Conservation (phyloP, 2,329 filamentous ascomycete species). For the Teratosphaeria nubilosa region DNA sequence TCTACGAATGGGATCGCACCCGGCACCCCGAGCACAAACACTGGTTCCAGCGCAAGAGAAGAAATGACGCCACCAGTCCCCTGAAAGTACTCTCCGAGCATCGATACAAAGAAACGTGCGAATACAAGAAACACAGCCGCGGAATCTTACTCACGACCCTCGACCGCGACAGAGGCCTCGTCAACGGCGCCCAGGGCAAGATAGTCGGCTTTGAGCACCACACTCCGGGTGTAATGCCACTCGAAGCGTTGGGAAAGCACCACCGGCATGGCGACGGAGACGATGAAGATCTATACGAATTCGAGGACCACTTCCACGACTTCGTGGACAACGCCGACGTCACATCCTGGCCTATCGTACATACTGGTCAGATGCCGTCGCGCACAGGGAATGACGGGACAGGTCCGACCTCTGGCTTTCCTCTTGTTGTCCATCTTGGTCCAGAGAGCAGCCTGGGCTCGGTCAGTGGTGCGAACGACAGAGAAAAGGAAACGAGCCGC, state of each 20-base stretch:
- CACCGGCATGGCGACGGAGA: no score
- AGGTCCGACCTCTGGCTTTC: not conserved
- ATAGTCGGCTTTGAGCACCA: conserved; percentile 28
- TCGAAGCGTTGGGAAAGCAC: no score
- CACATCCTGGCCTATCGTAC: not conserved
- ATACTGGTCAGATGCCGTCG: not conserved
- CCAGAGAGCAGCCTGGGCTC: not conserved
- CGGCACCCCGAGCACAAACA: conserved; percentile 6
- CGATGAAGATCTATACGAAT: no score
- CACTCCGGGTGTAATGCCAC: no score
- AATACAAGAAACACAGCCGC: conserved; percentile 42
- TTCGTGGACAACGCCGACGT: not conserved
- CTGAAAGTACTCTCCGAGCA: conserved; percentile 26
- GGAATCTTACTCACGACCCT: conserved; percentile 46
- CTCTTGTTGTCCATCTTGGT: not conserved
- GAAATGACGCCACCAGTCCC: conserved; percentile 6
- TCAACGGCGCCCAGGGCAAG: conserved; percentile 40
- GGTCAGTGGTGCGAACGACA: not conserved
- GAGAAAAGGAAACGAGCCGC: not conserved
- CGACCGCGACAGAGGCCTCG: conserved; percentile 31
- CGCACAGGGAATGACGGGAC: not conserved
- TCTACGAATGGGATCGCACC: conserved; percentile 20
- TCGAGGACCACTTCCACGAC: not conserved
- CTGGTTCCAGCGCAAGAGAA: conserved; percentile 1
- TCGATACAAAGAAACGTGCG: conserved; percentile 33